phyloP scores from a whole-genome alignment of 352 stramenopile genomes.

The Pythium rhizo-oryzae region DNA sequence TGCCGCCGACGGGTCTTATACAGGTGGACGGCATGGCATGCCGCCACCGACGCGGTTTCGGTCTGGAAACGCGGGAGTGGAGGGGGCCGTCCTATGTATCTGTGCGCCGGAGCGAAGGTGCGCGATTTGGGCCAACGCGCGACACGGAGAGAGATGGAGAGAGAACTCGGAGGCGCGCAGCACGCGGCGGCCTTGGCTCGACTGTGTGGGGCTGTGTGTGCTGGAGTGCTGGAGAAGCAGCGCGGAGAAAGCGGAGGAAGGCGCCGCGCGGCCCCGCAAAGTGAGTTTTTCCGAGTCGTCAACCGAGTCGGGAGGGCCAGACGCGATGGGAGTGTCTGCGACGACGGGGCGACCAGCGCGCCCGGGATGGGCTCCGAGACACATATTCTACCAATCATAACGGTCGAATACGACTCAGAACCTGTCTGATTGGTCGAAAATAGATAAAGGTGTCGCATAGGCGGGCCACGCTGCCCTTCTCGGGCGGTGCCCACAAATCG shows the following conservation, averaged over 20 bases:
- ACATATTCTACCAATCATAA: not conserved
- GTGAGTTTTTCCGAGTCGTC: not conserved
- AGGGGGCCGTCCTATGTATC: too few species aligned
- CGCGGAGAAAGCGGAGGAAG: not conserved
- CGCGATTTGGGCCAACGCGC: too few species aligned
- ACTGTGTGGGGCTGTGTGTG: too few species aligned
- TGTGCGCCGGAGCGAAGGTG: too few species aligned
- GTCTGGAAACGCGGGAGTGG: not conserved
- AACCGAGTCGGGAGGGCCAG: not conserved
- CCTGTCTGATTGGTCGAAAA: not conserved
- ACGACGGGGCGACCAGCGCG: not conserved
- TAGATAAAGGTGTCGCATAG: not conserved
- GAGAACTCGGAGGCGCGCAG: too few species aligned
- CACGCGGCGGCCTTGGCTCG: too few species aligned
- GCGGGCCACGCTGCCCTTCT: not conserved
- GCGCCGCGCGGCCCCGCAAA: not conserved
- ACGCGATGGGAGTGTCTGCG: not conserved
- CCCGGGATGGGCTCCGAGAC: not conserved
- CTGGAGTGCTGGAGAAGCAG: too few species aligned
- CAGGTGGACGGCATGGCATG: constrained; percentile 22
- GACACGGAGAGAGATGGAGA: too few species aligned
- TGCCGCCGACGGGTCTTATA: not conserved
- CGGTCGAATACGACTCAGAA: not conserved
- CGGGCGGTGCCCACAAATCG: not conserved
- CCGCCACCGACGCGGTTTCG: not conserved